Evolutionary conservation across 371 early-diverging fungal species (phyloP).

Genomic region (Catenaria anguillulae): DNA sequence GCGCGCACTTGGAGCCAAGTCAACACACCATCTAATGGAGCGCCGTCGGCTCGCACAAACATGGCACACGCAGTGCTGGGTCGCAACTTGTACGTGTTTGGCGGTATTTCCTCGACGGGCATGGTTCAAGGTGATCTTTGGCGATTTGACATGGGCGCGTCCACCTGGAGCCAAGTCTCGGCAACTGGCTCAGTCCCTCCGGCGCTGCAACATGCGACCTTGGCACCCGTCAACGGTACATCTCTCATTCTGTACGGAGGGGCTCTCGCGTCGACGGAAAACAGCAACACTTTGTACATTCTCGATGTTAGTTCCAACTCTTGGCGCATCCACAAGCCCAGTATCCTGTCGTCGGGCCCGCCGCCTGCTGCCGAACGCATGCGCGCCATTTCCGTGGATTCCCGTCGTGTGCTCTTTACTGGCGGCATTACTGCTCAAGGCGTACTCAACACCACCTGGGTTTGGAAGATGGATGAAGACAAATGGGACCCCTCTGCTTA

Average conservation of each 20-base stretch:
- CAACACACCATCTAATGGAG: not conserved
- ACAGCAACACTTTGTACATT: not conserved
- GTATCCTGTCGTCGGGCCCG: not conserved
- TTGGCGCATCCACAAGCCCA: not conserved
- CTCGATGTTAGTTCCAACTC: not conserved
- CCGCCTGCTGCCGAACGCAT: not conserved
- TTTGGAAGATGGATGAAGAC: not conserved
- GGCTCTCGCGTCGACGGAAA: constrained; percentile 1
- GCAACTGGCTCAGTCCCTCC: not conserved
- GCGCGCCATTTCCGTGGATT: not conserved
- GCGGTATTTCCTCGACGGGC: not conserved
- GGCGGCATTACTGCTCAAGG: not conserved
- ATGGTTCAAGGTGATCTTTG: constrained; percentile 9
- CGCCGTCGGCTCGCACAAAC: not conserved
- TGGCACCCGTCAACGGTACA: constrained; percentile 11
- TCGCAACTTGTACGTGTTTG: not conserved
- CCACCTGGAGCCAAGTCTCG: too few species aligned
- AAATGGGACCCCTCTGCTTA: not conserved
- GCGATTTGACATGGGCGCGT: constrained; percentile 6
- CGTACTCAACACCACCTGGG: not conserved
- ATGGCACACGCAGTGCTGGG: not conserved
- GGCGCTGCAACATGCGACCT: not conserved
- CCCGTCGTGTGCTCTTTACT: not conserved
- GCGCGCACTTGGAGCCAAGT: not conserved
- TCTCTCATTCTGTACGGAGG: constrained; percentile 12